Evolutionary conservation across 805 yeast species (phyloP), one percentile per base, ranked within the genome.

Genomic region (Candida endomychidarum): DNA sequence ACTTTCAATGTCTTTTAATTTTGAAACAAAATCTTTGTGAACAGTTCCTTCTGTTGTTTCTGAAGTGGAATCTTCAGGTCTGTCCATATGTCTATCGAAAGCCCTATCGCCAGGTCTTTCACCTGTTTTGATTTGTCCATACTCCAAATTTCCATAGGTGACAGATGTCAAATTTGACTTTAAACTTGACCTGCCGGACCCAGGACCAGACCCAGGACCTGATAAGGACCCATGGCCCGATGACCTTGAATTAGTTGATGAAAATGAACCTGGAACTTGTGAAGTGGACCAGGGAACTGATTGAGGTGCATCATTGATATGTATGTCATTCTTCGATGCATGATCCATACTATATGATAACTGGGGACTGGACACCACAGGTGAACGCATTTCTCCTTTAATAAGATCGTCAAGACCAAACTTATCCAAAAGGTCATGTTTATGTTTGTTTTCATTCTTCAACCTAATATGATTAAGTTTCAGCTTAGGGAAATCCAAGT

Each of bases 401-500:
- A 28, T 16, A 6, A 18, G 26, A 10, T 27, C 23, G 11, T 37
- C 35, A 14, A n/a, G 26, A 19, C 25, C 22, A 4, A 39, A 26
- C 10, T 39, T 39, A 4, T 22, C 27, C 34, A 39, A 26, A 4
- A 36, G 21, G 14, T 40, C 45, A 34, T 40, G 45, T 29, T 39
- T 44, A 17, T 25, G 23, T 29, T 43, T 54, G 38, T 46, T 52
- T 9, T 58, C 60, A 44, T 67, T 65, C 49, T 68, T 68, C 35
- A 45, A 45, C 14, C 62, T 52, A n/a, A 69, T 54, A 22, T 53
- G 53, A 2, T 62, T 65, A 21, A 69, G 47, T 35, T 55, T 60
- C 26, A 66, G 73, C n/a, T 48, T 43, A 3, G 72, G 60, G 42
- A 65, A 69, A 43, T 68, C 73, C 21, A 67, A 43, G 43, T 69